Evolutionary conservation across 2,329 filamentous ascomycete species (phyloP).

Genomic region (Hirsutella rhossiliensis): DNA sequence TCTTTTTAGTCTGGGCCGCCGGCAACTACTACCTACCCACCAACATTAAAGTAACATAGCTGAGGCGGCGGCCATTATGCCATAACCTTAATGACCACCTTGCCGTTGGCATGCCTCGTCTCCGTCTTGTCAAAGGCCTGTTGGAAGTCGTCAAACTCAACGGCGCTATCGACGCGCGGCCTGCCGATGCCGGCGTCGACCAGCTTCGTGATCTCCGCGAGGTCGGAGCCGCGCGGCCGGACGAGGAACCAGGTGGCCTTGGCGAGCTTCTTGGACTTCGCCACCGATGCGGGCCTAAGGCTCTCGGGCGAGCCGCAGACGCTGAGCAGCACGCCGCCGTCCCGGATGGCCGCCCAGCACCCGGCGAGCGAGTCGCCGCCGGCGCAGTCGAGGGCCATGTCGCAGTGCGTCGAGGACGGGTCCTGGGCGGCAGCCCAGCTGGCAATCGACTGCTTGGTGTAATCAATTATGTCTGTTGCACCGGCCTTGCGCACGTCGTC

Average conservation of each 20-base stretch:
- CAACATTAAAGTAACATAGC: too few species aligned
- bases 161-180: conserved; percentile 25
- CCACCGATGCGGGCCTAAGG: conserved; percentile 15
- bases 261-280: conserved; percentile 15
- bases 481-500: conserved; percentile 18
- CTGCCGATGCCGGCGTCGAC: conserved; percentile 18
- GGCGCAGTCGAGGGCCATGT: conserved; percentile 24
- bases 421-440: conserved; percentile 19
- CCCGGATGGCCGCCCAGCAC: conserved; percentile 22
- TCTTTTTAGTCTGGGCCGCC: too few species aligned
- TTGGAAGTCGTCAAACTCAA: conserved; percentile 24
- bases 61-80: too few species aligned
- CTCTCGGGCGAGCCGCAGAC: conserved; percentile 17
- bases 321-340: conserved; percentile 21
- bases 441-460: conserved; percentile 15
- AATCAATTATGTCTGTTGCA: conserved; percentile 24
- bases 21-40: too few species aligned
- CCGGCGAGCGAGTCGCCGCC: conserved; percentile 19
- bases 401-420: conserved; percentile 14
- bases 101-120: conserved; percentile 21
- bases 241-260: conserved; percentile 25
- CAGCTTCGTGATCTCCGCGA: conserved; percentile 20
- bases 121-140: conserved; percentile 25
- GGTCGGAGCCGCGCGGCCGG: conserved; percentile 20
- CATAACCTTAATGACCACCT: conserved; percentile 22